phyloP scores from a whole-genome alignment of 306 rosid species.

The Dalbergia cochinchinensis region DNA sequence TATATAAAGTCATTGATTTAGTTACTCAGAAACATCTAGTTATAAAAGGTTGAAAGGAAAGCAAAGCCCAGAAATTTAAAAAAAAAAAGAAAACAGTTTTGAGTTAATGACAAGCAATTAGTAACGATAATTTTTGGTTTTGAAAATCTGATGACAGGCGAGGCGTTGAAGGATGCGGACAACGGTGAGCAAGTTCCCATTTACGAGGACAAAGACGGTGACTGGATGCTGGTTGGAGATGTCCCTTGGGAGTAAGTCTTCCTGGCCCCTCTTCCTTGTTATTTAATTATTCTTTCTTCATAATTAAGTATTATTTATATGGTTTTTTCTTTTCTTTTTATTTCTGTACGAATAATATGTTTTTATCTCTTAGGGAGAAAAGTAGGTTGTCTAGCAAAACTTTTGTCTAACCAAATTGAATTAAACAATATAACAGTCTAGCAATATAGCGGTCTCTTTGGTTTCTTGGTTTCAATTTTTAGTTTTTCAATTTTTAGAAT shows the following conservation, averaged over 20 bases:
- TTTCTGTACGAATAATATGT: not conserved
- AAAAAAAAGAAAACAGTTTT: not conserved
- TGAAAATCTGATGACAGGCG: constrained; percentile 53
- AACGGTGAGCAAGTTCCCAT: constrained; percentile 66
- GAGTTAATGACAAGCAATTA: not conserved
- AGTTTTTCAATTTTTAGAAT: too few relatives aligned
- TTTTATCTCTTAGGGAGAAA: not conserved
- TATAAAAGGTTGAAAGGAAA: not conserved
- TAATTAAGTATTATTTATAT: too few relatives aligned
- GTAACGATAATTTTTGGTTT: not conserved
- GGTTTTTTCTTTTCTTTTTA: too few relatives aligned
- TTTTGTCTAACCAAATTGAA: not conserved
- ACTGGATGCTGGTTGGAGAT: constrained; percentile 87
- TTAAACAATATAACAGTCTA: not conserved
- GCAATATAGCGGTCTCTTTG: too few relatives aligned
- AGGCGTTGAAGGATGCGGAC: constrained; percentile 67
- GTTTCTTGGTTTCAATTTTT: too few relatives aligned
- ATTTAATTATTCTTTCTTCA: not conserved
- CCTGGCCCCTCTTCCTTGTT: not conserved
- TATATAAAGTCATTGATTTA: not conserved
- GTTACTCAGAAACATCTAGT: not conserved
- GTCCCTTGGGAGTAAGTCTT: constrained; percentile 86
- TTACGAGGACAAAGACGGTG: constrained; percentile 89
- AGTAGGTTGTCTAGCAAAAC: not conserved
- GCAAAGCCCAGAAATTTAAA: not conserved